These are phyloP conservation scores for Epithele typhae DNA, from an alignment of 768 basidiomycete genomes.

Conservation along the genomic window DNA sequence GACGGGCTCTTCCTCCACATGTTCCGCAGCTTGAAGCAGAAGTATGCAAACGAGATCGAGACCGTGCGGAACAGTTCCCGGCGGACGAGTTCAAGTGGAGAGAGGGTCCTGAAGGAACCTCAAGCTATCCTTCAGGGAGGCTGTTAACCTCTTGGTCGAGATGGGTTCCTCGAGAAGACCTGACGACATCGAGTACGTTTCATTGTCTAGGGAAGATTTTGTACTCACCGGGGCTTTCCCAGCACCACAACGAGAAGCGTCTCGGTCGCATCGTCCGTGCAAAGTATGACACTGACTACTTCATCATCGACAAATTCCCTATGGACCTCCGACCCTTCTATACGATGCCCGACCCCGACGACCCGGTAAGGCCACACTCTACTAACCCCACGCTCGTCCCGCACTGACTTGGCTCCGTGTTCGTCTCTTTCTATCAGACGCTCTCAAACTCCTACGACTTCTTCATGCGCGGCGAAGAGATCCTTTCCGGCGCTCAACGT, in stretches of 20 bases:
- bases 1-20: conserved; percentile 84
- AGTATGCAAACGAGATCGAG: conserved; percentile 79
- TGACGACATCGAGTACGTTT: conserved; percentile 83
- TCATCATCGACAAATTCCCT: conserved; percentile 99
- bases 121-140: conserved; percentile 81
- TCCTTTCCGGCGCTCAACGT: conserved; percentile 96
- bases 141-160: conserved; percentile 79
- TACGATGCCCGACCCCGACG: conserved; percentile 95
- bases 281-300: conserved; percentile 98
- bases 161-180: conserved; percentile 72
- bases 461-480: conserved; percentile 99
- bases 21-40: conserved; percentile 77
- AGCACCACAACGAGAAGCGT: conserved; percentile 96
- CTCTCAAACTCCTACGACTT: conserved; percentile 99
- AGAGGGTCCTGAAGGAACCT: conserved; percentile 84
- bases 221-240: too few relatives aligned
- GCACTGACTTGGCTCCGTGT: not conserved
- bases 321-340: conserved; percentile 95
- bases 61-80: conserved; percentile 82
- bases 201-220: not conserved
- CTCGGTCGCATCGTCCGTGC: conserved; percentile 86
- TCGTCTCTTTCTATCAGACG: conserved; percentile 39
- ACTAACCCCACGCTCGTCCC: not conserved
- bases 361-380: conserved; percentile 51
- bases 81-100: conserved; percentile 95